Percentiles rank a stretch among this genome's conserved stretches.
Evolutionary conservation across 345 rosid species (phyloP).

Genomic region (Lagerstroemia speciosa): DNA sequence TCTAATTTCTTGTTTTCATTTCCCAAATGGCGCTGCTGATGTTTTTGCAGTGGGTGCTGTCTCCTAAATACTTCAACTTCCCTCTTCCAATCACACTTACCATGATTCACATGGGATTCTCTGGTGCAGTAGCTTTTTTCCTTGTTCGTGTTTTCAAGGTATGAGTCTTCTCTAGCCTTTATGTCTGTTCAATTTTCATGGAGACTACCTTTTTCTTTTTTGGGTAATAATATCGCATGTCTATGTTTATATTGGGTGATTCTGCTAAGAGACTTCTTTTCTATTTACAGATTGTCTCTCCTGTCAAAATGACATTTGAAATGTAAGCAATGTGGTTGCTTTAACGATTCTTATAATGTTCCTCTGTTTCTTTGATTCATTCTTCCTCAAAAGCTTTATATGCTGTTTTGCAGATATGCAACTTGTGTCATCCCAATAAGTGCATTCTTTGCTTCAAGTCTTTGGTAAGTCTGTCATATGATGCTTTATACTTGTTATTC

Average conservation of each 20-base stretch:
- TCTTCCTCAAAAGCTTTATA: constrained; percentile 4
- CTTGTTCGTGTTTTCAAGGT: constrained; percentile 98
- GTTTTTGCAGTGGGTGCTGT: constrained; percentile 91
- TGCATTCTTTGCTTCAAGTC: constrained; percentile 99
- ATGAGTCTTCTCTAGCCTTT: constrained; percentile 5
- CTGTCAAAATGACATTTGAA: constrained; percentile 97
- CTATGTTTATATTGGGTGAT: neutral
- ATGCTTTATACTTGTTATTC: neutral
- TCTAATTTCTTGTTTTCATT: neutral
- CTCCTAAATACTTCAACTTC: constrained; percentile 88
- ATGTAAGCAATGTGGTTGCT: constrained; percentile 46
- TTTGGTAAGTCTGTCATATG: constrained; percentile 55
- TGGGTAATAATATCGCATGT: neutral
- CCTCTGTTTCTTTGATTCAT: neutral
- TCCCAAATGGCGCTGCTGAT: neutral
- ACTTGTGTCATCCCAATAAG: constrained; percentile 97
- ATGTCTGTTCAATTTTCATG: neutral
- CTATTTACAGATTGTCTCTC: constrained; percentile 73
- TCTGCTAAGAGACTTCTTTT: neutral
- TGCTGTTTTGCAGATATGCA: constrained; percentile 52
- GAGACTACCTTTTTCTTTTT: neutral
- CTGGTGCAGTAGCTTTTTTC: constrained; percentile 68
- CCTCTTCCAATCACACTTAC: constrained; percentile 91
- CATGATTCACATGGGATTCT: constrained; percentile 97
- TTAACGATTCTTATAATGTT: neutral